These are phyloP conservation scores for Begonia loranthoides DNA, from an alignment of 306 rosid species.

Conservation along the genomic window DNA sequence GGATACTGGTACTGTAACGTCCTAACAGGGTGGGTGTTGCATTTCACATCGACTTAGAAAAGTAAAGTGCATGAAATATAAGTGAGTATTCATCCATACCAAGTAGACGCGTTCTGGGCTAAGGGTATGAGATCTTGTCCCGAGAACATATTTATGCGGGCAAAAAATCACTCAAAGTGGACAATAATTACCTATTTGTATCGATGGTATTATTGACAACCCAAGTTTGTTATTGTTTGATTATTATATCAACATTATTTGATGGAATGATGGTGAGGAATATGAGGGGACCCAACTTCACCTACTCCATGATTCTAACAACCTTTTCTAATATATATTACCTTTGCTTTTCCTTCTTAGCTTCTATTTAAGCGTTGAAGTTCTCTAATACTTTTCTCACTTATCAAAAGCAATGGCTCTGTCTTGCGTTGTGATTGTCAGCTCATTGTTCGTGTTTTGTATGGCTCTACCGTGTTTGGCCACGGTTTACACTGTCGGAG, in stretches of 20 bases:
- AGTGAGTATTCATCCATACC: no score
- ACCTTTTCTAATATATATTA: conserved; percentile 20
- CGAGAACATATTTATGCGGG: no score
- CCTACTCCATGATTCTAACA: conserved; percentile 23
- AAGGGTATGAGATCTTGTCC: no score
- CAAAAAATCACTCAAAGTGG: no score
- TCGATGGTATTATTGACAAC: no score
- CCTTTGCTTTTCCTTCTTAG: conserved; percentile 5
- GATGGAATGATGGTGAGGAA: conserved; percentile 2
- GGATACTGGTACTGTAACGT: no score
- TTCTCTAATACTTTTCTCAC: not conserved
- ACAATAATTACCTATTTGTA: no score
- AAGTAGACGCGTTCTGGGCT: no score
- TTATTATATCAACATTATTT: not conserved
- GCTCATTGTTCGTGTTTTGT: conserved; percentile 19
- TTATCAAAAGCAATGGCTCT: conserved; percentile 28
- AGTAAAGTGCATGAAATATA: no score
- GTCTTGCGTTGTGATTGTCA: conserved; percentile 17
- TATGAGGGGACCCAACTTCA: conserved; percentile 38
- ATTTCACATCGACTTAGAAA: no score
- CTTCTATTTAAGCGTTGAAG: conserved; percentile 4
- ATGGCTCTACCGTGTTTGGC: conserved; percentile 41
- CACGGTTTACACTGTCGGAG: conserved; percentile 62
- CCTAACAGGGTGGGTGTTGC: no score
- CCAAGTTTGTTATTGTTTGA: no score